Base-by-base conservation (phyloP, 768 basidiomycete genomes). In the Macrocybe gigantea region DNA sequence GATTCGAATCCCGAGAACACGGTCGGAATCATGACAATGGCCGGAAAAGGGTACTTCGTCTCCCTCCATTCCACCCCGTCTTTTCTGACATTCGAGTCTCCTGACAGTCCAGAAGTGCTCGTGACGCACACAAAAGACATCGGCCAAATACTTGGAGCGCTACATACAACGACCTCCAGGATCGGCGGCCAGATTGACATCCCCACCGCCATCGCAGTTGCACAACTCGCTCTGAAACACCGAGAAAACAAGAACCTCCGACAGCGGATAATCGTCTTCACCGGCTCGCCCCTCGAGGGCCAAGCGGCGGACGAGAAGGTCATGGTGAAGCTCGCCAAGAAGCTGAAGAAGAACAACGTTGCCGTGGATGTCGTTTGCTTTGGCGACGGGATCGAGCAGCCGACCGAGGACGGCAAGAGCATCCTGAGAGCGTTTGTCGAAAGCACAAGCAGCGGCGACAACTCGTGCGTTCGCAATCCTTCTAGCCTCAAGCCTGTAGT, bases 341-440 rank as follows among this genome's bases (percentile, higher is more conserved):
- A 93, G 66, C 75, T 99, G 52, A 97, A 97, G 77, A 99, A 99
- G 83, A 98, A 98, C 65, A 99, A 97, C 58, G 93, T 99, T 38
- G 90, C 94, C 1, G 78, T 98, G 22, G 96, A 99, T 65, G 74
- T 98, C 44, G 73, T 98, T 30, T 79, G 79, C 5, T 97, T 92
- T 64, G 95, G 95, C 1, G 94, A 95, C 57, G 88, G 83, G 5
- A 88, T 93, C 39, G 87, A 85, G 60, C 80, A 82, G 59, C 66
- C 71, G 5, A 63, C 62, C 11, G 83, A 79, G 50, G 81, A 82
- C 38, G 79, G 74, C 41, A 80, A 80, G 58, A 68, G 69, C 11
- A 79, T 91, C 47, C 72, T 99, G 51, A 78, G 73, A 58, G 75
- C 83, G 4, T 91, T 99, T 60, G 79, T 95, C 39, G 93, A 97